Evolutionary conservation across 2,329 filamentous ascomycete genomes (phyloP), one percentile per base, ranked within the genome.

Genomic region (Hypoxylon sp.): DNA sequence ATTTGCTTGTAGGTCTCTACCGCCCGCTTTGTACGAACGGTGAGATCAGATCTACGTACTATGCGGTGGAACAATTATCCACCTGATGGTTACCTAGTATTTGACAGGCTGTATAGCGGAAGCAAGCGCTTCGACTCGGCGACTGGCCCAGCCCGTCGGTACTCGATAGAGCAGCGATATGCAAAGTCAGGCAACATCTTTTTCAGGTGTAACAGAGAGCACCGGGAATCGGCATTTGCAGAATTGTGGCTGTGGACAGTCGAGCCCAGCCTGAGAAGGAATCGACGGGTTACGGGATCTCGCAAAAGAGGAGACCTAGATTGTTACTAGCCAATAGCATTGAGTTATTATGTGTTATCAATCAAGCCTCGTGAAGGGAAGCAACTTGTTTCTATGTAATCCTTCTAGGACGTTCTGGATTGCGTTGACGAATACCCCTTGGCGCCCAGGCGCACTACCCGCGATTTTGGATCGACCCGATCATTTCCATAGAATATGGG

Each of bases 101-200:
- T 51, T 42, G 44, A 52, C 50, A 62, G 42, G 60, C 47, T 42
- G 48, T 68, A 47, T 17, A 63, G 48, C 59, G 59, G 55, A 66
- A 61, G 22, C 51, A 58, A 63, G 63, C 68, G 59, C 58, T 48
- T 48, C 62, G 51, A 68, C 61, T 63, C 68, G 65, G 62, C 46
- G 62, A 59, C 54, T 6, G 64, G 62, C 59, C 64, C 69, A 66
- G 52, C 46, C 69, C 60, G 46, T 52, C 62, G 62, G 66, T 69
- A 66, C 62, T 71, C 58, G 65, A 66, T 62, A 66, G 14, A 68
- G 65, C 61, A 68, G 62, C 42, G 61, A 67, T 70, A 63, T 64
- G 63, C 52, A 59, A 54, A 35, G 48, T 59, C 64, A 63, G 39
- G 37, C 66, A 66, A 59, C 8, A 47, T 37, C 37, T 42, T 35